Conservation (phyloP, 1,139 yeast genomes). For the Debaryomycetaceae sp. region DNA sequence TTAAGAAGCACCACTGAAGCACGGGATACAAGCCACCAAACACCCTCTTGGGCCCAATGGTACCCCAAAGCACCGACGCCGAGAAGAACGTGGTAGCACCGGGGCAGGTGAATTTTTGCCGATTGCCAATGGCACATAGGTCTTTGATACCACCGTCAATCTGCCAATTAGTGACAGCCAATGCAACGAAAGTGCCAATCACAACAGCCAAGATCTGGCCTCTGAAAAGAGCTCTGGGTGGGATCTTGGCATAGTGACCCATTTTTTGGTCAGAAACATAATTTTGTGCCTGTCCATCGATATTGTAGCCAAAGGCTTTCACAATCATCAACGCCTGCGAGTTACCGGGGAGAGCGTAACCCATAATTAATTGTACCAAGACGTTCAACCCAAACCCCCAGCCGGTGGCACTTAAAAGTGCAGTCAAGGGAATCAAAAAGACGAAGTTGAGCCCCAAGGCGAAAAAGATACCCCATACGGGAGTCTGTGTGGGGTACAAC, state of each 20-base stretch:
- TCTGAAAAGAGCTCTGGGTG: slow-evolving; percentile 57
- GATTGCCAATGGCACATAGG: slow-evolving; percentile 41
- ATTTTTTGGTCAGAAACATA: slow-evolving; percentile 53
- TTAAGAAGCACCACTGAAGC: slow-evolving; percentile 48
- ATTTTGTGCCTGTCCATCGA: slow-evolving; percentile 58
- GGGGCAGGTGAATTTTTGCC: slow-evolving; percentile 48
- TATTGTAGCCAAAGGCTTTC: slow-evolving; percentile 57
- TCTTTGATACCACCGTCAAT: slow-evolving; percentile 30
- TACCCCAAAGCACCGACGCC: slow-evolving; percentile 62
- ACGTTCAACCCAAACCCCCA: slow-evolving; percentile 52
- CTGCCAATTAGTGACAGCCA: slow-evolving; percentile 53
- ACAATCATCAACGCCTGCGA: slow-evolving; percentile 56
- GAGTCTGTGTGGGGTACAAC: slow-evolving; percentile 43
- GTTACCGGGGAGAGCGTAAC: slow-evolving; percentile 62
- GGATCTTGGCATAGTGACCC: slow-evolving; percentile 57
- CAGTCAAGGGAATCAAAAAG: slow-evolving; percentile 48
- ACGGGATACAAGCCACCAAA: slow-evolving; percentile 46
- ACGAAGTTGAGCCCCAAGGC: slow-evolving; percentile 48
- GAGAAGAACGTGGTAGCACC: slow-evolving; percentile 43
- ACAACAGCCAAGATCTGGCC: slow-evolving; percentile 45
- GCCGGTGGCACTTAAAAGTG: slow-evolving; percentile 52
- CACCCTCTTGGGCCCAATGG: slow-evolving; percentile 53
- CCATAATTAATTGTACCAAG: slow-evolving; percentile 56
- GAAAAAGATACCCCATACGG: slow-evolving; percentile 54
- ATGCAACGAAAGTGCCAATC: slow-evolving; percentile 39